Conservation (phyloP, 2,329 filamentous ascomycete species). For the Capronia americana region DNA sequence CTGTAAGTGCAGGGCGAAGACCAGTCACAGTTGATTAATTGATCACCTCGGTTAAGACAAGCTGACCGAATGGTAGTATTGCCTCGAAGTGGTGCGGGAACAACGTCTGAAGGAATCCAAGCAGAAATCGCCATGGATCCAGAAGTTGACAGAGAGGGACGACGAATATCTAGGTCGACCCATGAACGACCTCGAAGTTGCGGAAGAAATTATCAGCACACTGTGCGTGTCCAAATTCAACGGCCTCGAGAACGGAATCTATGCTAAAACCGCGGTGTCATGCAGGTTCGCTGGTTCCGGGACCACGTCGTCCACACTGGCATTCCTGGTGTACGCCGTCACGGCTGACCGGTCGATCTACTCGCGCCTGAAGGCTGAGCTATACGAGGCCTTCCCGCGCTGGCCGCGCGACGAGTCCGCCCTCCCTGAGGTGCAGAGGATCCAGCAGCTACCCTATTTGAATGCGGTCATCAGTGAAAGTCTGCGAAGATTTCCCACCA, state of each 20-base stretch:
- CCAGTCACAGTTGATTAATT: neutral
- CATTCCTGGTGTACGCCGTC: slow-evolving; percentile 8
- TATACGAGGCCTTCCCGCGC: neutral
- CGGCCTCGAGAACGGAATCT: neutral
- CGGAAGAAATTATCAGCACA: slow-evolving; percentile 11
- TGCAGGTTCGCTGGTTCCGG: slow-evolving; percentile 9
- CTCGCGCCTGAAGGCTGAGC: slow-evolving; percentile 5
- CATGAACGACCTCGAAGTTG: slow-evolving; percentile 6
- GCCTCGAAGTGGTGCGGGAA: neutral
- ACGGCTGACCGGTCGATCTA: slow-evolving; percentile 2
- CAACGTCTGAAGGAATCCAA: neutral
- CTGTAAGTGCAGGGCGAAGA: neutral
- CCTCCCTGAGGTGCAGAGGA: neutral
- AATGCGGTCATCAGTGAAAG: slow-evolving; percentile 14
- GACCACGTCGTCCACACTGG: neutral
- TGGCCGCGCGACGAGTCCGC: neutral
- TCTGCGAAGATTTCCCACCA: slow-evolving; percentile 9
- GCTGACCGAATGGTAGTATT: slow-evolving; percentile 4
- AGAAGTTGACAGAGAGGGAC: slow-evolving; percentile 5
- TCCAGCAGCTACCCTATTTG: slow-evolving; percentile 8
- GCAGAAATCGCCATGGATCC: slow-evolving; percentile 3
- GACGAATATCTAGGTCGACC: slow-evolving; percentile 10
- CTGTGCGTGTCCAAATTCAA: neutral
- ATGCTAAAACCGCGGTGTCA: neutral
- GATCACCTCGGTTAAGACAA: no score